Percentiles rank a stretch among this genome's conserved stretches.
phyloP scores from a whole-genome alignment of 2,329 filamentous ascomycete species.

The Colletotrichum caudatum region DNA sequence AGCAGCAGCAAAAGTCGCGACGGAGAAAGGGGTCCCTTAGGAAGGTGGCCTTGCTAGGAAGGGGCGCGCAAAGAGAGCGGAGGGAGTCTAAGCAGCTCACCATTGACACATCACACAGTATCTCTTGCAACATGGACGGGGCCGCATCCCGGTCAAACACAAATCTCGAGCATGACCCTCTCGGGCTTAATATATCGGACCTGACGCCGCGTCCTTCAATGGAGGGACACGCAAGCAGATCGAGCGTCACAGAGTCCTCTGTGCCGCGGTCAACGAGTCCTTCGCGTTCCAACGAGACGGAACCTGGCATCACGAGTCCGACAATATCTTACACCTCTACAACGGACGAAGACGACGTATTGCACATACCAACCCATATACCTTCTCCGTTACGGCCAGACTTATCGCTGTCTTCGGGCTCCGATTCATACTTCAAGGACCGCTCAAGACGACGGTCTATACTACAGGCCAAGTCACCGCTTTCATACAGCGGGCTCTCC shows the following conservation, averaged over 20 bases:
- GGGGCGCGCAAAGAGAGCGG: slow-evolving; percentile 72
- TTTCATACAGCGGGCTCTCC: slow-evolving; percentile 67
- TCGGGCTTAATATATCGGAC: slow-evolving; percentile 63
- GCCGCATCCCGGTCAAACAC: slow-evolving; percentile 3
- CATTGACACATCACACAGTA: slow-evolving; percentile 55
- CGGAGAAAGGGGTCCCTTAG: slow-evolving; percentile 86
- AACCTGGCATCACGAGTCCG: slow-evolving; percentile 59
- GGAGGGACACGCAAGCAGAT: slow-evolving; percentile 57
- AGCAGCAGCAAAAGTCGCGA: slow-evolving; percentile 63
- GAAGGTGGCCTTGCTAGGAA: slow-evolving; percentile 86
- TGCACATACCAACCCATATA: slow-evolving; percentile 69
- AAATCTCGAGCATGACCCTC: slow-evolving; percentile 47
- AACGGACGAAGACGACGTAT: slow-evolving; percentile 84
- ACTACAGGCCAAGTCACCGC: slow-evolving; percentile 69
- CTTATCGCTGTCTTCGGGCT: slow-evolving; percentile 64
- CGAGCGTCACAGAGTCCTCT: slow-evolving; percentile 44
- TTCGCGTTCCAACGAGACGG: slow-evolving; percentile 39
- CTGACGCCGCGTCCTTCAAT: slow-evolving; percentile 60
- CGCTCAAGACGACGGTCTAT: slow-evolving; percentile 59
- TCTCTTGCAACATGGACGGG: slow-evolving; percentile 41
- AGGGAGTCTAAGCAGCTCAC: slow-evolving; percentile 63
- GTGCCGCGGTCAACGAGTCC: slow-evolving; percentile 43
- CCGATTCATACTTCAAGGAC: slow-evolving; percentile 72
- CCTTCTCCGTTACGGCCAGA: slow-evolving; percentile 58
- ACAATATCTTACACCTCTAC: slow-evolving; percentile 73